Conservation (phyloP, 371 early-diverging fungal species). For the Apophysomyces ossiformis region DNA sequence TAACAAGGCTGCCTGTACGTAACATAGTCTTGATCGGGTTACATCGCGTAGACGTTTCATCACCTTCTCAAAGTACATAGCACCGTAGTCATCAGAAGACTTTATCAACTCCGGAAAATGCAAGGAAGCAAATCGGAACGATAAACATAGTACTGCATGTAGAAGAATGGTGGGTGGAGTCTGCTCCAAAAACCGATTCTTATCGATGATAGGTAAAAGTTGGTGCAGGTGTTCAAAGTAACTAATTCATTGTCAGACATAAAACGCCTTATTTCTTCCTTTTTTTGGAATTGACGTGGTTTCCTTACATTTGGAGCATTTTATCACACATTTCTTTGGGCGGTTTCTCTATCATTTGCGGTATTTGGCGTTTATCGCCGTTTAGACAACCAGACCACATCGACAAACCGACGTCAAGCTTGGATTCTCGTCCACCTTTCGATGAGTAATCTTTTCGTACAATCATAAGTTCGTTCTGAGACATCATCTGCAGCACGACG, state of each 20-base stretch:
- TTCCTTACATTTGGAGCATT: conserved; percentile 31
- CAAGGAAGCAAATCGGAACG: conserved; percentile 39
- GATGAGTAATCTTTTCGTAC: conserved; percentile 19
- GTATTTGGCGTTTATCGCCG: neutral
- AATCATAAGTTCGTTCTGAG: conserved; percentile 37
- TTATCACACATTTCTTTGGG: conserved; percentile 23
- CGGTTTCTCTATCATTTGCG: conserved; percentile 11
- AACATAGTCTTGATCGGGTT: conserved; percentile 24
- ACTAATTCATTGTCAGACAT: conserved; percentile 17
- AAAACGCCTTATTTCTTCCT: neutral
- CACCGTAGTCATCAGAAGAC: conserved; percentile 34
- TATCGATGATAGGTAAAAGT: conserved; percentile 55
- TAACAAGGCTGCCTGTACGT: conserved; percentile 40
- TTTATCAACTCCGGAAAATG: conserved; percentile 23
- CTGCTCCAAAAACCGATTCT: conserved; percentile 44
- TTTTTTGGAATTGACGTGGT: conserved; percentile 7
- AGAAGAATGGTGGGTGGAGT: conserved; percentile 40
- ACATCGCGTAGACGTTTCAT: conserved; percentile 27
- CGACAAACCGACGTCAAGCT: conserved; percentile 31
- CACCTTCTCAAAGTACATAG: conserved; percentile 29
- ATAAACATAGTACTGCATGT: conserved; percentile 51
- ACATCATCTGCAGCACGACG: conserved; percentile 32
- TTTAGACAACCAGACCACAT: conserved; percentile 28
- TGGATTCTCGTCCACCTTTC: conserved; percentile 20
- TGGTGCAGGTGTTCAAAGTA: conserved; percentile 56